Base-by-base conservation (phyloP, 768 basidiomycete genomes). In the Suillus fuscotomentosus region DNA sequence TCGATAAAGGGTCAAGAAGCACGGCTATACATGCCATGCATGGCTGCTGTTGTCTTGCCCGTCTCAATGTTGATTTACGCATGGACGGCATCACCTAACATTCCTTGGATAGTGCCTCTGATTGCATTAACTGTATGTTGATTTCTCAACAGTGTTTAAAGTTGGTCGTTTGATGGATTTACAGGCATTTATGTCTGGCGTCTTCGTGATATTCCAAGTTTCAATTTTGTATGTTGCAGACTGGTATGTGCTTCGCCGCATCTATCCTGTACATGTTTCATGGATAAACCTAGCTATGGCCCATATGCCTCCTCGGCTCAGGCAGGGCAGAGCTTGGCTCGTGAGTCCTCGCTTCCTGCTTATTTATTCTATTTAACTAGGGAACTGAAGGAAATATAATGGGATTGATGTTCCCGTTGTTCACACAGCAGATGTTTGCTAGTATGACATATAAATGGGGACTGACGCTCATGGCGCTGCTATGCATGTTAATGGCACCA, bases 51-150 rank as follows among this genome's bases (percentile, higher is more conserved):
- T 27, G 71, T 84, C 6, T 76, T 88, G 63, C 88, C 88, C 0
- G 65, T 78, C 1, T 82, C 82, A 36, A 86, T 89, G 82, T 85
- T 90, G 72, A 84, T 91, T 17, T 91, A 87, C 68, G 89, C 87
- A 0, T 91, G 88, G 86, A 86, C 87, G 24, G 83, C 86, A 17
- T 85, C 81, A 63, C 69, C 82, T 0, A 69, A 66, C 3, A 79
- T 90, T 15, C 84, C 81, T 60, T 92, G 90, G 90, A 84, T 88
- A 15, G 85, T n/a, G 3, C 70, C 73, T 2, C 24, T 66, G 11
- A 47, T 68, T 15, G 72, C 70, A 62, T 15, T 73, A 41, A 66
- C 70, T 67, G 72, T 75, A 8, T 57, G 70, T 22, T 10, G 20
- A 8, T 55, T 55, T 47, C 36, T 15, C 47, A 31, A 31, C 31